These are phyloP conservation scores for Stephania yunnanensis DNA, from an alignment of 164 flowering plant genomes.

Conservation along the genomic window DNA sequence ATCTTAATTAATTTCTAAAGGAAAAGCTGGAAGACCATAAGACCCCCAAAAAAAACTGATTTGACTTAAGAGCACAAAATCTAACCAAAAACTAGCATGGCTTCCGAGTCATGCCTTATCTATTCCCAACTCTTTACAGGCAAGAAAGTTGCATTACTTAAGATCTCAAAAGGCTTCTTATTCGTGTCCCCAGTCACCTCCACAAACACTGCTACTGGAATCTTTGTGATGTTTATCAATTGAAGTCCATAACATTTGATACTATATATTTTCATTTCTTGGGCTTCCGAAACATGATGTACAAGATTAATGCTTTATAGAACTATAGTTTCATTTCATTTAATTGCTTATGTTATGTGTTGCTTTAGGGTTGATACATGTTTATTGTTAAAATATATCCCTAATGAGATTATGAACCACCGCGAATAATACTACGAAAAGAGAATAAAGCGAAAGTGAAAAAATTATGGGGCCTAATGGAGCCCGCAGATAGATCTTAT, in stretches of 20 bases:
- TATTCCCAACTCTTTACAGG: conserved; percentile 10
- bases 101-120: neutral
- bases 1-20: too few relatives aligned
- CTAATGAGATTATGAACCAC: too few relatives aligned
- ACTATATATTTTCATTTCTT: neutral
- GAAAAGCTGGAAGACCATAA: too few relatives aligned
- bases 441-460: conserved; percentile 11
- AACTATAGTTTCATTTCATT: too few relatives aligned
- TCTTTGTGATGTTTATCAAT: neutral
- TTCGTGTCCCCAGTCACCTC: neutral
- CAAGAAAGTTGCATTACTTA: conserved; percentile 10
- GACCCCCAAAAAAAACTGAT: neutral
- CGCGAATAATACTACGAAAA: neutral
- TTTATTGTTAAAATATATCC: too few relatives aligned
- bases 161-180: conserved; percentile 6
- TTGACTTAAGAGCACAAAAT: neutral
- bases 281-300: too few relatives aligned
- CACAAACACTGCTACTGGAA: neutral
- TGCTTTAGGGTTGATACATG: too few relatives aligned
- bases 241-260: neutral
- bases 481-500: neutral
- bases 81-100: neutral
- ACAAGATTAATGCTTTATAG: too few relatives aligned
- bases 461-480: conserved; percentile 9
- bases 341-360: too few relatives aligned